These are phyloP conservation scores for Populus hybrid DNA, from an alignment of 441 rosid species.

Conservation along the genomic window DNA sequence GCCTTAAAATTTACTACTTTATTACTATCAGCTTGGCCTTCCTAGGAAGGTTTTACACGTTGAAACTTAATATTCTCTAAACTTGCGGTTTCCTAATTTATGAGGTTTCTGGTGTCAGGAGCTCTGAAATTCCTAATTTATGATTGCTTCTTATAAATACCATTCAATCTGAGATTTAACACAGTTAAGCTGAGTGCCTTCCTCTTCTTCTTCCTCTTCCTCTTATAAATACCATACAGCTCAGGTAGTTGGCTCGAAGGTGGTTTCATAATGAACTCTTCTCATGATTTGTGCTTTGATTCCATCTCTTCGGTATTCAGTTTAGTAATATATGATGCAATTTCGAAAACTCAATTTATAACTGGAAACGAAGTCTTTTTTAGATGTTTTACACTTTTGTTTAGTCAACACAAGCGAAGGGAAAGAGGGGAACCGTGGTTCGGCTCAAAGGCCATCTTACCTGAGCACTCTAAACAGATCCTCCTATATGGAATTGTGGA, in stretches of 20 bases:
- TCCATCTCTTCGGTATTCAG: background rate
- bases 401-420: background rate
- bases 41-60: too few relatives aligned
- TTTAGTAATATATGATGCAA: background rate
- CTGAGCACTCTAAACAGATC: background rate
- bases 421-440: background rate
- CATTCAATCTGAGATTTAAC: too few relatives aligned
- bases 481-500: background rate
- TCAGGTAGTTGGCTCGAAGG: background rate
- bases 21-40: too few relatives aligned
- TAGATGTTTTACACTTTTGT: background rate
- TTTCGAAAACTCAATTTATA: background rate
- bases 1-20: too few relatives aligned
- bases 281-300: background rate
- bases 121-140: too few relatives aligned
- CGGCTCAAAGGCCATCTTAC: background rate
- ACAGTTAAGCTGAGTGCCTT: background rate
- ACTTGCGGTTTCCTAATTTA: too few relatives aligned
- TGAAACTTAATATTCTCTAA: too few relatives aligned
- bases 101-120: too few relatives aligned
- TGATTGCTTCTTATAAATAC: background rate
- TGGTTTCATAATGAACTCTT: background rate
- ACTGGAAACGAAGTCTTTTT: background rate
- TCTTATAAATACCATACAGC: background rate
- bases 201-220: background rate